These are phyloP conservation scores for Nicotiana noctiflora DNA, from an alignment of 257 asterid genomes.

Conservation along the genomic window DNA sequence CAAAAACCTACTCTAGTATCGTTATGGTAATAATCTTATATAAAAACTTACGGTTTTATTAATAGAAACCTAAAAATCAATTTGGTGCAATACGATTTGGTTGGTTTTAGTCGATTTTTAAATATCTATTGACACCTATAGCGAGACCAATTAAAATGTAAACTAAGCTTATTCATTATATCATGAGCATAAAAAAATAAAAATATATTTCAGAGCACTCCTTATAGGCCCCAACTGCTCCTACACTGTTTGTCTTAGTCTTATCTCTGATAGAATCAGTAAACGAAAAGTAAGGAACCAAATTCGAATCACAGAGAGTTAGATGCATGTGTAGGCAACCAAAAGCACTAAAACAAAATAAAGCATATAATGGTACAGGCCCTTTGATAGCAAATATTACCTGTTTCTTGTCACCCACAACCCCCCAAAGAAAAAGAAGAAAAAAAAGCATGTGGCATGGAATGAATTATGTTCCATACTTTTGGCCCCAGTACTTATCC, in stretches of 20 bases:
- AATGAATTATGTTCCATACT: constrained; percentile 8
- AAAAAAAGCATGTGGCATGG: not conserved
- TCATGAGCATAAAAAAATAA: not conserved
- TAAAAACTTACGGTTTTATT: too few species aligned
- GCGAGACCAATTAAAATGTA: not conserved
- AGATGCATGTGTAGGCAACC: constrained; percentile 1
- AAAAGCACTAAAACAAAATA: not conserved
- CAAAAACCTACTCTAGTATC: too few species aligned
- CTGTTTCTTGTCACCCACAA: constrained; percentile 24
- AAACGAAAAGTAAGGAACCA: not conserved
- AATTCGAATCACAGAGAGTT: not conserved
- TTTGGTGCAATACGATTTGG: too few species aligned
- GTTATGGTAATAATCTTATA: too few species aligned
- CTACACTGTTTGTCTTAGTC: not conserved
- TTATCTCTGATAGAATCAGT: not conserved
- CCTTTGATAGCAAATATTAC: constrained; percentile 22
- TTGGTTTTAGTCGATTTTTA: too few species aligned
- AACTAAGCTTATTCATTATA: not conserved
- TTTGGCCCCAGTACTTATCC: constrained; percentile 12
- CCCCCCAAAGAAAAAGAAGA: not conserved
- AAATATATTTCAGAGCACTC: not conserved
- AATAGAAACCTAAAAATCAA: too few species aligned
- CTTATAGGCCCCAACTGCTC: not conserved
- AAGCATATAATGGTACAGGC: constrained; percentile 9
- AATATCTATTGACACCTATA: too few species aligned